These are phyloP conservation scores for Wickerhamiella brachini DNA, from an alignment of 805 yeast species.

Conservation along the genomic window DNA sequence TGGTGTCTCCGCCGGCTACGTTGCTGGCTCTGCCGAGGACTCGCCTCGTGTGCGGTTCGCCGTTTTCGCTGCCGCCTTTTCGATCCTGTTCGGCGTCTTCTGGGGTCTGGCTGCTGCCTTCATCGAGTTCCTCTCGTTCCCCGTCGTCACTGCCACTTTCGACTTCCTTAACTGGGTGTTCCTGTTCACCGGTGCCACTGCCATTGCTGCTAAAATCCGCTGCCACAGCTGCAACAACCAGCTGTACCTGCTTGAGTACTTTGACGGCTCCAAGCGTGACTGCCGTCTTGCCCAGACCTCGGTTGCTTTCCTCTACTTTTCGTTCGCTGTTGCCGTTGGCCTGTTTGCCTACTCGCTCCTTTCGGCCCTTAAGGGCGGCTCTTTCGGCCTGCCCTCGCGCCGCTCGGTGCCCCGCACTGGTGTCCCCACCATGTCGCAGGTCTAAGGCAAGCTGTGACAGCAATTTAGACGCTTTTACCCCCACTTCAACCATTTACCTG, in stretches of 20 bases:
- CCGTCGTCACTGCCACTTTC: constrained; percentile 53
- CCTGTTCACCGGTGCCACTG: constrained; percentile 89
- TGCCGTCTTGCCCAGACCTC: constrained; percentile 93
- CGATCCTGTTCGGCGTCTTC: constrained; percentile 62
- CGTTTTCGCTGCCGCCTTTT: constrained; percentile 80
- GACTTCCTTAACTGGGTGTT: constrained; percentile 85
- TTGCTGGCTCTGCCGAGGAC: constrained; percentile 28
- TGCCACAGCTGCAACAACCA: constrained; percentile 72
- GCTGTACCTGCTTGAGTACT: constrained; percentile 48
- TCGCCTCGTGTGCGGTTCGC: constrained; percentile 76
- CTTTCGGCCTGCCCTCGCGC: constrained; percentile 38
- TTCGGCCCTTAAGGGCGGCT: constrained; percentile 43
- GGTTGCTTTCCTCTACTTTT: constrained; percentile 70
- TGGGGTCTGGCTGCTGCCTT: constrained; percentile 58
- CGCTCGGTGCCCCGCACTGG: constrained; percentile 55
- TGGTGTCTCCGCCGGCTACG: constrained; percentile 80
- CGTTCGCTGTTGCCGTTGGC: constrained; percentile 61
- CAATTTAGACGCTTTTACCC: not conserved
- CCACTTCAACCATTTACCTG: not conserved
- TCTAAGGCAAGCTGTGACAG: constrained; percentile 30
- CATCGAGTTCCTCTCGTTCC: constrained; percentile 73
- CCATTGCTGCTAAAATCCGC: constrained; percentile 81
- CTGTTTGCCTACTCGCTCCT: constrained; percentile 39
- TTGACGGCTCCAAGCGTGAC: constrained; percentile 64
- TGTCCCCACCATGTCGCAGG: constrained; percentile 83